Evolutionary conservation across 1,284 basidiomycete species (phyloP).

Genomic region (Moesziomyces aphidis): DNA sequence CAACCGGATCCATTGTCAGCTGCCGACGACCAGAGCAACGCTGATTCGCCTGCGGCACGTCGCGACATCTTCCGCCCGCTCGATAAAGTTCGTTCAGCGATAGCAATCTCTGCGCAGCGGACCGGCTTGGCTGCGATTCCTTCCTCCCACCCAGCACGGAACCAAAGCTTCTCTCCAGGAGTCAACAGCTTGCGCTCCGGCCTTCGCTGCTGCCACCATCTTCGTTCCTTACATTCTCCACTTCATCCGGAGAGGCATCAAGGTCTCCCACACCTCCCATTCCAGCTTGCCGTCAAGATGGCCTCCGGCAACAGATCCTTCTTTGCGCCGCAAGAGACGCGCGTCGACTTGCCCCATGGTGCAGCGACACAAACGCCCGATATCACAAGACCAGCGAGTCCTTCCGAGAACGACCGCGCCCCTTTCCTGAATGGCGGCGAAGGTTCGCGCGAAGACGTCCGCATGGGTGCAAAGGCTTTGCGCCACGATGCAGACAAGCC

Average conservation of each 20-base stretch:
- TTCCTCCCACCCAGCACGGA: no score
- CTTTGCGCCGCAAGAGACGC: conserved; percentile 48
- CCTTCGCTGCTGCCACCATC: not conserved
- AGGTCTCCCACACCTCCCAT: not conserved
- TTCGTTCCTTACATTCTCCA: not conserved
- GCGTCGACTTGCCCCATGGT: conserved; percentile 39
- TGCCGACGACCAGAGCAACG: not conserved
- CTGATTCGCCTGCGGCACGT: not conserved
- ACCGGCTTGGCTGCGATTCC: no score
- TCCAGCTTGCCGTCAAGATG: conserved; percentile 13
- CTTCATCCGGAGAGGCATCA: not conserved
- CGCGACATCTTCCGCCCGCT: not conserved
- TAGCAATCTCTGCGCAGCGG: no score
- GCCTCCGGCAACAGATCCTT: conserved; percentile 48
- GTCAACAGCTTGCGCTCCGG: conserved; percentile 1
- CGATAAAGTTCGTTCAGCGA: not conserved
- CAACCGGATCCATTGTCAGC: not conserved
- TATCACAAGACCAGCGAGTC: conserved; percentile 45
- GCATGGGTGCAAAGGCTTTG: conserved; percentile 46
- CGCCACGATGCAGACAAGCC: conserved; percentile 31
- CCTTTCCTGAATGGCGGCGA: conserved; percentile 39
- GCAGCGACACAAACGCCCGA: conserved; percentile 34
- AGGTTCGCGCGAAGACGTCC: conserved; percentile 38
- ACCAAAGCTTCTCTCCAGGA: not conserved
- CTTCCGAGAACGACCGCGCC: conserved; percentile 45